These are phyloP conservation scores for Sambucus nigra DNA, from an alignment of 129 eudicot species.

Conservation along the genomic window DNA sequence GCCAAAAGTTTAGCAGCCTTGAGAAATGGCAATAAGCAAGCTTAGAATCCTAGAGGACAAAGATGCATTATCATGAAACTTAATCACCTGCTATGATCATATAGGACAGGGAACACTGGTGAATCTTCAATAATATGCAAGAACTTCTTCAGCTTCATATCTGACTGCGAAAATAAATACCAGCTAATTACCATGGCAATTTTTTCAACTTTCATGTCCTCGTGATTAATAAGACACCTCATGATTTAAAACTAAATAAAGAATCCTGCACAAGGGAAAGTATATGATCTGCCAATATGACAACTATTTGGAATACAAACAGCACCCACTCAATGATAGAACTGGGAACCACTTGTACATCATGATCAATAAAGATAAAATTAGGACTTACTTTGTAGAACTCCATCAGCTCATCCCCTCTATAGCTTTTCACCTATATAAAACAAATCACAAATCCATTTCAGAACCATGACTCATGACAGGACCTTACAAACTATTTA, in stretches of 20 bases:
- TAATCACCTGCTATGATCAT: constrained; percentile 70
- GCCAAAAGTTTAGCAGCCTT: too few species aligned
- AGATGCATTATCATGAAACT: background rate
- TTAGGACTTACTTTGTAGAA: constrained; percentile 54
- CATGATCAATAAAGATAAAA: background rate
- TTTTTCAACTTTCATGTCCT: background rate
- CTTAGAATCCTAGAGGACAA: background rate
- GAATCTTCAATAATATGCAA: constrained; percentile 84
- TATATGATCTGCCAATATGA: too few species aligned
- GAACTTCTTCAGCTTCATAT: constrained; percentile 83
- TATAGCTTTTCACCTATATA: constrained; percentile 47
- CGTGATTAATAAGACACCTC: background rate
- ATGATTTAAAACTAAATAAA: background rate
- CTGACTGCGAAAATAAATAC: constrained; percentile 54
- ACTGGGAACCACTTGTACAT: background rate
- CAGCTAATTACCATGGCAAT: constrained; percentile 5
- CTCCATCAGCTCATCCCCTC: constrained; percentile 77
- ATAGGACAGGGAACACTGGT: constrained; percentile 83
- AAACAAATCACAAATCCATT: constrained; percentile 7
- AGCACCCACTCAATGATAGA: background rate
- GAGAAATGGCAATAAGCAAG: too few species aligned
- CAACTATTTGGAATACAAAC: too few species aligned
- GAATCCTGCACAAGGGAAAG: too few species aligned
- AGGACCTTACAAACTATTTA: constrained; percentile 4
- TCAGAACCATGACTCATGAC: constrained; percentile 12